Evolutionary conservation across 2,329 filamentous ascomycete genomes (phyloP), one percentile per base, ranked within the genome.

Genomic region (Paecilomyces sp.): DNA sequence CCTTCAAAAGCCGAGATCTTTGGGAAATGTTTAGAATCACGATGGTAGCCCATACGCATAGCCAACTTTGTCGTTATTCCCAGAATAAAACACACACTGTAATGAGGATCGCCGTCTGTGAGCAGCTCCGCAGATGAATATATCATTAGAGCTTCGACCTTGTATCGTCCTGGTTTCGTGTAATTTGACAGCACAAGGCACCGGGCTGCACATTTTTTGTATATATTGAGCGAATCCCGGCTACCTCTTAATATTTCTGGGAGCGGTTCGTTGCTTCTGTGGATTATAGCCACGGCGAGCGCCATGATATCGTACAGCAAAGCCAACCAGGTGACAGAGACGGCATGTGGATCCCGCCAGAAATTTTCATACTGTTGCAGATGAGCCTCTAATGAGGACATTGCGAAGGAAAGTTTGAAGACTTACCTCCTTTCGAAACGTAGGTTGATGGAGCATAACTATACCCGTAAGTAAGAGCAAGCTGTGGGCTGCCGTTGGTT

Each of bases 11-110:
- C 75, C 1, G 79, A 75, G 56, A 85, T 79, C 52, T 75, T 75
- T 3, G 79, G 71, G 64, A 82, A 83, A 34, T 81, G 79, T 7
- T 70, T 77, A 18, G 82, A 74, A 64, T 85, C 83, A 53, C 83
- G 77, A 66, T 85, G 83, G 61, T 84, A 80, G 18, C 83, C 83
- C 80, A 85, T 85, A 18, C 82, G 76, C 78, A 84, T 84, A 2
- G 83, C 83, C 15, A 85, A 69, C 13, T 82, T 77, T 6, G 83
- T 79, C 47, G 83, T 79, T 58, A 85, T 75, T 18, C 80, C 77
- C 3, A 80, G 78, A 57, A 84, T 75, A 22, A 82, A 73, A 61
- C 83, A 75, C 11, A 85, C 70, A 4, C 85, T 80, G 30, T 85
- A 71, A 7, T 84, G 68, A 9, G 69, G 67, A 61, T 74, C 71